Base-by-base conservation (phyloP, 257 asterid genomes). In the Salvia rosmarinus region DNA sequence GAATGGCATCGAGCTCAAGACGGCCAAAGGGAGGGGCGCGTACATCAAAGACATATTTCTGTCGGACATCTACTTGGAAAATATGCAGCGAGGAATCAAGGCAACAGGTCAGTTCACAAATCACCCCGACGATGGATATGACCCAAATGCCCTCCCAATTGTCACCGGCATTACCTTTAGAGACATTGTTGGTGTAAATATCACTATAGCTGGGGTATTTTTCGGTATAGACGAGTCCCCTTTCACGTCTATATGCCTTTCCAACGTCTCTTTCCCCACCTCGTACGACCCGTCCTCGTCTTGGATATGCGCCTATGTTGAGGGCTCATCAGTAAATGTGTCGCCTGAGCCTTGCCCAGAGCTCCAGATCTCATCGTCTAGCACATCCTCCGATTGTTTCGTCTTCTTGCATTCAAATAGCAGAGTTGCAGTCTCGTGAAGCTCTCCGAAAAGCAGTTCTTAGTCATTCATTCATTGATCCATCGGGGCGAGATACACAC, bases 61-160 rank as follows among this genome's bases (percentile, higher is more conserved):
- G 12, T 79, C 84, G 0, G 82, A 78, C 5, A 80, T 87, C 55
- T 44, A 47, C 58, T 66, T 95, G 87, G 89, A 90, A 70, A 88
- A 86, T 20, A 85, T 88, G 46, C 78, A 54, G 43, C 76, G 46
- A 2, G 99, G 88, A 46, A 75, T 95, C 82, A 83, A 78, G 63
- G 97, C 85, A n/a, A 87, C 97, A 30, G 97, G 97, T 64, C 87
- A 85, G 76, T 83, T 71, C 58, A 67, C 80, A 5, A 47, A 86
- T 0, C 99, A 95, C 70, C 98, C 99, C 0, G 99, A 95, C n/a
- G 92, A 92, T 6, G 74, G 76, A 25, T 95, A 40, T 54, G 96
- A 95, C 75, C 96, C 97, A 4, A 16, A 69, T 9, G 96, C 87
- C 17, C 76, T 92, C 7, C 99, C 99, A 0, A 61, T 70, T 17